phyloP scores from a whole-genome alignment of 495 filamentous ascomycete species.

The Penicillium waksmanii region DNA sequence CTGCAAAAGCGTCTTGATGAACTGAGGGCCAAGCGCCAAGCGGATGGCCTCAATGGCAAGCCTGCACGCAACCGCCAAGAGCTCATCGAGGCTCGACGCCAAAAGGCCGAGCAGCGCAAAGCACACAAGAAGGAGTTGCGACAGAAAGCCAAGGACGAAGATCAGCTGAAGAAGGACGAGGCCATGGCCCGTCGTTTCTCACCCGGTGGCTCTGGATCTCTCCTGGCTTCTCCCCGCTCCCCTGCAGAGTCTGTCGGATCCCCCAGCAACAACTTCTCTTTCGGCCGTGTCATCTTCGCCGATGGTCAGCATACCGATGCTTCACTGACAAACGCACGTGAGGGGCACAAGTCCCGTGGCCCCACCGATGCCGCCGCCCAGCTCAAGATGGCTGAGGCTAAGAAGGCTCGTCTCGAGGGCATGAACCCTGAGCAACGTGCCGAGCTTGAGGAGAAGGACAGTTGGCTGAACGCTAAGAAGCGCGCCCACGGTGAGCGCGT shows the following conservation, averaged over 20 bases:
- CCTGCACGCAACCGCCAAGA: conserved; percentile 83
- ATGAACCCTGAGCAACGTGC: conserved; percentile 78
- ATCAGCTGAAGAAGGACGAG: conserved; percentile 69
- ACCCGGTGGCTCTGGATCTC: conserved; percentile 56
- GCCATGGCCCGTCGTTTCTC: conserved; percentile 62
- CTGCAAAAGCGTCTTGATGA: conserved; percentile 79
- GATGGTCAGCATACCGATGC: conserved; percentile 80
- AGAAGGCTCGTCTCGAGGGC: conserved; percentile 68
- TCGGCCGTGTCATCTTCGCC: conserved; percentile 82
- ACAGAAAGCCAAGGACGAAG: conserved; percentile 73
- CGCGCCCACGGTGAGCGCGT: conserved; percentile 88
- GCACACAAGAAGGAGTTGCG: conserved; percentile 84
- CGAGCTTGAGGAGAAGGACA: conserved; percentile 88
- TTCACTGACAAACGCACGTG: conserved; percentile 62
- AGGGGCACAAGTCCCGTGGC: conserved; percentile 67
- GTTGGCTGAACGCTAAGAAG: conserved; percentile 90
- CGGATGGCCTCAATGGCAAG: conserved; percentile 76
- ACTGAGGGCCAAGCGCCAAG: conserved; percentile 79
- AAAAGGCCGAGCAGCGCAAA: conserved; percentile 83
- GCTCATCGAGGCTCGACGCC: conserved; percentile 82
- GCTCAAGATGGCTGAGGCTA: conserved; percentile 69
- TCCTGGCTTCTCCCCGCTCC: conserved; percentile 58
- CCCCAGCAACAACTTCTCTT: conserved; percentile 72
- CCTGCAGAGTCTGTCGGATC: conserved; percentile 45
- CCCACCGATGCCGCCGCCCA: conserved; percentile 79